Evolutionary conservation across 805 yeast genomes (phyloP), one percentile per base, ranked within the genome.

Genomic region (Yamadazyma sp.): DNA sequence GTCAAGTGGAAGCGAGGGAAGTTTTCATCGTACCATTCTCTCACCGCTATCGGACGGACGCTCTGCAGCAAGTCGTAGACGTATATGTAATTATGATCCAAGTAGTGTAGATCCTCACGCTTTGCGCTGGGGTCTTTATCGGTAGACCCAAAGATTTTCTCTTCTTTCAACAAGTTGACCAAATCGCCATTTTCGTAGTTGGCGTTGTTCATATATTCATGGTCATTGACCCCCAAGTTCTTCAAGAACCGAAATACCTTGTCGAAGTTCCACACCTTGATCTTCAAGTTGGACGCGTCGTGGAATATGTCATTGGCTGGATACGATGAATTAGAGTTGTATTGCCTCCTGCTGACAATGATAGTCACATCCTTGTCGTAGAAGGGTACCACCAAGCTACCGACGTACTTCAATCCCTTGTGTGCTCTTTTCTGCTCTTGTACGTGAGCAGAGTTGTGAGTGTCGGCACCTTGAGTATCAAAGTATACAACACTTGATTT

Each of bases 61-160:
- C 73, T 74, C 50, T 85, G 90, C 45, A 80, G 73, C 17, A 84
- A 67, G 53, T 93, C 99, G 62, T 83, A 91, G 25, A 88, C 82
- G 47, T 83, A 80, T 18, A 88, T 65, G 59, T 81, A 88, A 38
- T 66, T 64, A 25, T 82, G 80, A 35, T 80, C 80, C 59, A 93
- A 86, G 57, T 85, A 85, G 53, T 82, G 81, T 52, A 84, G 76
- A 55, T 91, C 96, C 50, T 86, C 95, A 40, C 96, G 70, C 47
- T 75, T 80, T 2, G 95, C 93, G 45, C 71, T 75, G 9, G 95
- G 93, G 57, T 90, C 96, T 47, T 95, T 76, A 58, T 90, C 97
- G 24, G 83, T 75, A 0, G 95, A 84, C 9, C 96, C 97, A 56
- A 78, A 80, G 10, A 86, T 62, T 52, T 86, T 86, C 55, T 93